A percentile compares a stretch with the other conserved stretches of the same genome.
phyloP scores from a whole-genome alignment of 768 basidiomycete species.

The Suillus cothurnatus region DNA sequence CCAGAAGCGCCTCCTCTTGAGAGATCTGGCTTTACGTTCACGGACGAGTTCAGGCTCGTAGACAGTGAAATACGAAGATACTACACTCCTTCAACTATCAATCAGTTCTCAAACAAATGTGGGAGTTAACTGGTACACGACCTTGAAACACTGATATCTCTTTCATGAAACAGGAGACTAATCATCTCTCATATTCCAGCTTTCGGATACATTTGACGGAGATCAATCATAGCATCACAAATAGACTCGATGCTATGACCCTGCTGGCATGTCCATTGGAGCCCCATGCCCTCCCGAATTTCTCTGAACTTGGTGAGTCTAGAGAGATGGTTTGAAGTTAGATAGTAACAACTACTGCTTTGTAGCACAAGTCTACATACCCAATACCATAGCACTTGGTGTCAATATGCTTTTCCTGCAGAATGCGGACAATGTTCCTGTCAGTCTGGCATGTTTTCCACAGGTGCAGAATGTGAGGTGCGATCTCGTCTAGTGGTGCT shows the following conservation, averaged over 20 bases:
- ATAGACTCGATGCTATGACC: background rate
- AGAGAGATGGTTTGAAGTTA: too few relatives aligned
- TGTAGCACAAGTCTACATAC: background rate
- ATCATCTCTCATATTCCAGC: background rate
- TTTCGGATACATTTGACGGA: background rate
- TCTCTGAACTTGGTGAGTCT: too few relatives aligned
- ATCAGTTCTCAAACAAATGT: too few relatives aligned
- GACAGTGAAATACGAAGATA: background rate
- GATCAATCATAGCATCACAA: background rate
- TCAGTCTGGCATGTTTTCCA: conserved; percentile 2
- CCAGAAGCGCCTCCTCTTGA: background rate
- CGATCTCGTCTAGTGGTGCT: background rate
- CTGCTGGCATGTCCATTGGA: background rate
- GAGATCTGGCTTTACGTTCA: background rate
- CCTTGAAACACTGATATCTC: background rate
- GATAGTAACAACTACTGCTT: too few relatives aligned
- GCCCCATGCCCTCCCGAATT: background rate
- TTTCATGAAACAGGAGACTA: background rate
- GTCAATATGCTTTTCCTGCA: background rate
- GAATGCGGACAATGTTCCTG: background rate
- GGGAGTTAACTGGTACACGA: too few relatives aligned
- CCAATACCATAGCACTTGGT: background rate
- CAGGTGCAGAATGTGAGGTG: background rate
- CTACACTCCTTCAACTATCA: too few relatives aligned
- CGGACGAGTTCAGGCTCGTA: background rate